These are phyloP conservation scores for Lipomyces yamanashiensis DNA, from an alignment of 805 yeast genomes.

Conservation along the genomic window DNA sequence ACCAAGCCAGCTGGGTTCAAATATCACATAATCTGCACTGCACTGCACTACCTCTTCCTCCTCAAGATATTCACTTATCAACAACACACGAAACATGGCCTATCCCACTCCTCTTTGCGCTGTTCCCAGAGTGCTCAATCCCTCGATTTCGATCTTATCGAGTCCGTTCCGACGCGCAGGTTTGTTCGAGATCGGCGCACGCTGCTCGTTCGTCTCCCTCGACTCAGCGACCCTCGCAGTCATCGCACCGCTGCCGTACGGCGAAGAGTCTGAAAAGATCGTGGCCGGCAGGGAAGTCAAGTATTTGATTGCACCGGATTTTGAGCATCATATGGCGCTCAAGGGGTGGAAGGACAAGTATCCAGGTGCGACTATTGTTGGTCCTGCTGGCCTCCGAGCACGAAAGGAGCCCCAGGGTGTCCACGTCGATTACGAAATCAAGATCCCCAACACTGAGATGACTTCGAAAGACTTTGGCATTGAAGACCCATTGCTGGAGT, in stretches of 20 bases:
- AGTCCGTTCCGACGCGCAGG: conserved; percentile 36
- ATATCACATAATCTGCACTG: background rate
- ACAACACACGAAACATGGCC: conserved; percentile 22
- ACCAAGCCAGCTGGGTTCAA: too few species aligned
- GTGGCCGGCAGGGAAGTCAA: conserved; percentile 32
- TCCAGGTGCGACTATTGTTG: conserved; percentile 60
- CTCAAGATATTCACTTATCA: background rate
- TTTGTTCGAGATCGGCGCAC: conserved; percentile 36
- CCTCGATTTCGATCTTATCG: conserved; percentile 29
- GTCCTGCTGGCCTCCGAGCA: conserved; percentile 49
- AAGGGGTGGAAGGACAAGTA: conserved; percentile 54
- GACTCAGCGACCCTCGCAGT: conserved; percentile 15
- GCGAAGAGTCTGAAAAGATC: conserved; percentile 25
- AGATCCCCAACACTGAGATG: conserved; percentile 15
- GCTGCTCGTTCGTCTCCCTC: conserved; percentile 31
- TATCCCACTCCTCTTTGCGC: conserved; percentile 37
- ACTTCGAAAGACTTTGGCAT: conserved; percentile 24
- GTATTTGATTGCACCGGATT: conserved; percentile 63
- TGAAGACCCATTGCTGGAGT: conserved; percentile 28
- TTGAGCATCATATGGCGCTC: conserved; percentile 69
- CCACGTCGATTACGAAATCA: conserved; percentile 28
- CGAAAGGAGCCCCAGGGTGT: conserved; percentile 30
- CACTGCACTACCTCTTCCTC: background rate
- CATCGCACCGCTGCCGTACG: conserved; percentile 37
- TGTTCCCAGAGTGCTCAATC: conserved; percentile 31